These are phyloP conservation scores for Elongisporangium prolatum DNA, from an alignment of 352 stramenopile genomes.

Conservation along the genomic window DNA sequence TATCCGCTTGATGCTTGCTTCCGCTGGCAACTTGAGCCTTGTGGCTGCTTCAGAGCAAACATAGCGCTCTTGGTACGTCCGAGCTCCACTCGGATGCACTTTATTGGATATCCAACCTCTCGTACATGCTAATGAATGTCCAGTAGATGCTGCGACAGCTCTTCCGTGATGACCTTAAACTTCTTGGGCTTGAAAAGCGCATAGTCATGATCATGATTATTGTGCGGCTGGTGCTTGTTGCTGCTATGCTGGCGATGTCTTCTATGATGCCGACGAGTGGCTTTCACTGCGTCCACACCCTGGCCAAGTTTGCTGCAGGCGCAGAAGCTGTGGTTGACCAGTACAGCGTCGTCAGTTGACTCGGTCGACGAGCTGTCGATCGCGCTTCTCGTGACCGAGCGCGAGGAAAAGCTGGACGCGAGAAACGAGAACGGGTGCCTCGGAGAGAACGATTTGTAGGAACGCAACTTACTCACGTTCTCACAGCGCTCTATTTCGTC, in stretches of 20 bases:
- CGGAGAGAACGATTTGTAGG: neutral
- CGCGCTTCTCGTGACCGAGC: neutral
- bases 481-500: neutral
- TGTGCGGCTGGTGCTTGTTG: constrained; percentile 14
- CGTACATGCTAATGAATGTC: constrained; percentile 4
- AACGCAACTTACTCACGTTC: constrained; percentile 3
- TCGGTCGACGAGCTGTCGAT: neutral
- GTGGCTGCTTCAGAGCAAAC: neutral
- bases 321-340: constrained; percentile 5
- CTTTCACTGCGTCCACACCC: constrained; percentile 1
- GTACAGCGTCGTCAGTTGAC: constrained; percentile 3
- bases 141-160: constrained; percentile 18
- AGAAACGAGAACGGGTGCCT: neutral
- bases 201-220: neutral
- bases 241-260: neutral
- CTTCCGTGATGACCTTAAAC: neutral
- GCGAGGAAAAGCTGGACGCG: neutral
- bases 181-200: constrained; percentile 7
- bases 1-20: neutral
- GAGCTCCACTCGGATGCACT: neutral
- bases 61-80: neutral
- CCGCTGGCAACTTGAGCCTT: neutral
- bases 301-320: constrained; percentile 1
- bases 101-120: too few relatives aligned
- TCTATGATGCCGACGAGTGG: neutral